These are phyloP conservation scores for Suillus bovinus DNA, from an alignment of 768 basidiomycete genomes.

Conservation along the genomic window DNA sequence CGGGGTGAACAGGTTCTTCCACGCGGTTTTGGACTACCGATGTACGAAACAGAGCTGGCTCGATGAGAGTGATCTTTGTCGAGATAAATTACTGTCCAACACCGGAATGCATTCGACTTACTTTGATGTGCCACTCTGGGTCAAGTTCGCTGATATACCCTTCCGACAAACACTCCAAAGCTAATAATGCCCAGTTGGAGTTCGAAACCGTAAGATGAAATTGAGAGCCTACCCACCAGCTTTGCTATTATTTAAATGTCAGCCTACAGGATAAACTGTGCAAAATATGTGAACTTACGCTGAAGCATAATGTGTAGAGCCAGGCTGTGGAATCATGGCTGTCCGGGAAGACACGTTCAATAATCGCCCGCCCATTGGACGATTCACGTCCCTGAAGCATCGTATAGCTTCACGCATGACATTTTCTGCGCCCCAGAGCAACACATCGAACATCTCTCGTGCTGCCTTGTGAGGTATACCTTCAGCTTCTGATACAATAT, in stretches of 20 bases:
- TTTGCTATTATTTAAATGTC: constrained; percentile 18
- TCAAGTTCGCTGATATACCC: constrained; percentile 33
- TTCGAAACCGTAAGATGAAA: not conserved
- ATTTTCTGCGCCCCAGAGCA: constrained; percentile 34
- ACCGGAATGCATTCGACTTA: constrained; percentile 9
- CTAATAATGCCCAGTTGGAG: constrained; percentile 18
- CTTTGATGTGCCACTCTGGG: constrained; percentile 39
- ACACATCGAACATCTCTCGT: constrained; percentile 51
- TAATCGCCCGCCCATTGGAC: constrained; percentile 34
- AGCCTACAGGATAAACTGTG: constrained; percentile 6
- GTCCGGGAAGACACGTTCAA: constrained; percentile 35
- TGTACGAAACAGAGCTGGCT: constrained; percentile 29
- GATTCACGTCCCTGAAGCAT: constrained; percentile 39
- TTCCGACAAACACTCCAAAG: constrained; percentile 34
- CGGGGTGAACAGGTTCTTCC: constrained; percentile 17
- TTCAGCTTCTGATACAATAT: constrained; percentile 59
- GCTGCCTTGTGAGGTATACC: constrained; percentile 80
- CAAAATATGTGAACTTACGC: constrained; percentile 22
- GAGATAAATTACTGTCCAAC: constrained; percentile 1
- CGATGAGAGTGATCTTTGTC: constrained; percentile 21
- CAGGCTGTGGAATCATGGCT: constrained; percentile 25
- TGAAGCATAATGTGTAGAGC: constrained; percentile 25
- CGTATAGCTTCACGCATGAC: constrained; percentile 35
- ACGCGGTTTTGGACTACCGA: constrained; percentile 13
- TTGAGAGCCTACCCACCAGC: constrained; percentile 16